A percentile compares a stretch with the other conserved stretches of the same genome.
Evolutionary conservation across 106 monocot genomes (phyloP).

Genomic region (Amphibolis antarctica): DNA sequence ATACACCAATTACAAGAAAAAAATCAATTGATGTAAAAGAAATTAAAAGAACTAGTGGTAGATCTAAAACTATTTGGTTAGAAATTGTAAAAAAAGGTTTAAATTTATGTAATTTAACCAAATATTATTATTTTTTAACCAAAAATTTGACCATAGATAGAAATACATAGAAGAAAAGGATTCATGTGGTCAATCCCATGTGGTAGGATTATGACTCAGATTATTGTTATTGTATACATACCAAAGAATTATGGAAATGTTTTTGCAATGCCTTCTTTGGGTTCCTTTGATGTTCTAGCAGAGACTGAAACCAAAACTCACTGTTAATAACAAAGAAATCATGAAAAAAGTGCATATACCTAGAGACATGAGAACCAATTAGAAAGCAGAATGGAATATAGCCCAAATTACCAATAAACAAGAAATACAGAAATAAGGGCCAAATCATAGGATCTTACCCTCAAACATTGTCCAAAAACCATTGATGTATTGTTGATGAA

Average conservation of each 20-base stretch:
- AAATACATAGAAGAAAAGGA: no score
- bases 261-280: constrained; percentile 59
- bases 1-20: no score
- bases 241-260: constrained; percentile 79
- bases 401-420: neutral
- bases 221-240: no score
- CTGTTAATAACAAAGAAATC: neutral
- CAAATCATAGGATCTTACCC: constrained; percentile 25
- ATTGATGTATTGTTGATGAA: constrained; percentile 92
- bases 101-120: no score
- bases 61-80: no score
- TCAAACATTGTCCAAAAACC: constrained; percentile 75
- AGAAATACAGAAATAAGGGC: neutral
- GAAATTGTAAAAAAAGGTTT: no score
- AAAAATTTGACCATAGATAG: no score
- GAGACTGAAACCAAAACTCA: constrained; percentile 33
- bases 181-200: no score
- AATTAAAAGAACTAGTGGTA: no score
- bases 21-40: no score
- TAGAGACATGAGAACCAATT: neutral
- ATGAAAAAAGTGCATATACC: neutral
- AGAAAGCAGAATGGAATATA: neutral
- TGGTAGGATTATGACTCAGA: no score
- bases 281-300: constrained; percentile 77
- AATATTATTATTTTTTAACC: no score